Evolutionary conservation across 345 rosid species (phyloP), one percentile per base, ranked within the genome.

Genomic region (Chamaenerion angustifolium): DNA sequence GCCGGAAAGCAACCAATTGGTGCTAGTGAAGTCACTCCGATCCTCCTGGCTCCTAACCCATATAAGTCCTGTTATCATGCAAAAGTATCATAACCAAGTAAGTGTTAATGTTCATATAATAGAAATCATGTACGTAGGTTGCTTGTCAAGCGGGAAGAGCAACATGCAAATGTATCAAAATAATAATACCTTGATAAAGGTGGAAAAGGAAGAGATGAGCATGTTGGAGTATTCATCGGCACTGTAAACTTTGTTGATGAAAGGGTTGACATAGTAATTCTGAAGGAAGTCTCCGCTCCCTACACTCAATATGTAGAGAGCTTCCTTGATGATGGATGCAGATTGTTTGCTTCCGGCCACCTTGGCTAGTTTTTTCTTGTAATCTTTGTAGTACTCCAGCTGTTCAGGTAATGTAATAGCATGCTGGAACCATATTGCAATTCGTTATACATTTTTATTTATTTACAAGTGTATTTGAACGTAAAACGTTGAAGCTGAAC

Each of bases 281-380:
- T 87, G 95, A 52, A 92, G 77, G 63, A 74, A 87, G 62, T 92
- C 96, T n/a, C 88, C 75, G 46, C 80, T 87, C 21, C 98, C 98
- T 10, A 90, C 94, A 59, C 95, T 79, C 58, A 87, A 11, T 11
- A 87, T 7, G 51, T 76, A 82, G 1, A 92, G 46, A 17, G 90
- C 76, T 54, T 61, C 90, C 42, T 69, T 77, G 48, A 82, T 69
- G 47, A 92, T 78, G 17, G 79, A 51, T 19, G 78, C 82, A 18
- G 90, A 59, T 54, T 76, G 54, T 46, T 59, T 59, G 54, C 67
- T 68, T n/a, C 88, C 89, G 1, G 94, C 90, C 12, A 79, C 66
- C 48, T 82, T 65, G 0, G 69, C 77, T 15, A 88, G 71, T 78
- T 82, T 85, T 44, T 64, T 52, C 59, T 82, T 70, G 71, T 93